Base-by-base conservation (phyloP, 2,329 filamentous ascomycete genomes). In the Cordyceps fumosorosea region DNA sequence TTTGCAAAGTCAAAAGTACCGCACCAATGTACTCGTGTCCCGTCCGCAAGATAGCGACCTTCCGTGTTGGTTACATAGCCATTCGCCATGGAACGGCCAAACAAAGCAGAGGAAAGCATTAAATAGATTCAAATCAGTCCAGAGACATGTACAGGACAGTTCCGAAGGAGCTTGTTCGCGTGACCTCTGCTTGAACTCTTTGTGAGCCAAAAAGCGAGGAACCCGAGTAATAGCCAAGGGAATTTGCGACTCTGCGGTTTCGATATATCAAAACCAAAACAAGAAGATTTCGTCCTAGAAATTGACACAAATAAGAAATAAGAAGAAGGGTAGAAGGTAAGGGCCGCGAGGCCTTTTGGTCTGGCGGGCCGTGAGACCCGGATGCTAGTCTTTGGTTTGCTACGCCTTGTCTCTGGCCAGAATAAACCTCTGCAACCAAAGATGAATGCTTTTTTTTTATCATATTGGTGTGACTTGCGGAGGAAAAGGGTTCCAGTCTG, bases 331-430 rank as follows among this genome's bases (percentile, higher is more conserved):
- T 54, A 37, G 8, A 37, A 56, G 34, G 37, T 51, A 56, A 34
- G 50, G 68, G 69, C 69, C 68, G 68, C 68, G 70, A 71, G 70
- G 69, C 69, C 50, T 66, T 65, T 62, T n/a, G 62, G 60, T 71
- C 68, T 71, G 68, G 65, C 64, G 59, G 48, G 69, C 70, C 70
- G 70, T 64, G 70, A 71, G 69, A 68, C 70, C 60, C 12, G 22
- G 44, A 56, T 50, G 18, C 5, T 22, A 12, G 22, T 63, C 62
- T 63, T 63, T 59, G 18, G 11, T 52, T 29, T 42, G 45, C 26
- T 52, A 20, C 55, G 37, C 66, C 63, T 50, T 59, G 16, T 44
- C 42, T 42, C 47, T 54, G 56, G 52, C 7, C 44, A n/a, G 53
- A 20, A 47, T 68, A 55, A 66, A 40, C 58, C 62, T 61, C 54